Evolutionary conservation across 306 rosid species (phyloP), one percentile per base, ranked within the genome.

Genomic region (Calophaca sinica): DNA sequence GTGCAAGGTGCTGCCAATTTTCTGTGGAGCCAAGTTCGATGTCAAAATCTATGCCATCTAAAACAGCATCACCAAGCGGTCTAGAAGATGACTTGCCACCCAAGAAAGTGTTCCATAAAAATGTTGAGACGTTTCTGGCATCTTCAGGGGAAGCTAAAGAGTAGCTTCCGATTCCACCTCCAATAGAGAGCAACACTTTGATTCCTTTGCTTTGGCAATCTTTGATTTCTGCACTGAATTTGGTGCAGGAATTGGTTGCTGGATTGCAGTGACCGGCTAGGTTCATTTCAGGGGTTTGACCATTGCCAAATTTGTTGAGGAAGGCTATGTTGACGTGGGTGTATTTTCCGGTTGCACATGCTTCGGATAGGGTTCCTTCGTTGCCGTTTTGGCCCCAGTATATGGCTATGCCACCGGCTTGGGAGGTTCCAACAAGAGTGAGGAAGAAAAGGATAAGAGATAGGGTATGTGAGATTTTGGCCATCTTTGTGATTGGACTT

Each of bases 31-130:
- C 98, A 2, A 75, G 85, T 52, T 92, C 94, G 3, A 93, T 93
- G 80, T 87, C 91, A 7, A 93, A 90, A 35, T 92, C 98, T 13
- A 93, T 45, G 4, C 96, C 96, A 9, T 93, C 96, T 58, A 93
- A 77, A 26, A 86, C 79, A 1, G 96, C 96, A 10, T 85, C 70
- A 0, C 96, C 96, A 7, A 93, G 45, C 0, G 98, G 98, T 28
- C 93, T 79, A 0, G 88, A 54, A 1, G 89, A 28, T 28, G 97
- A 86, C 20, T 44, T 77, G 9, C 93, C 96, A 3, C 90, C 93
- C 64, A 90, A 86, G 91, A 89, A 93, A 83, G 87, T 81, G 81
- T 85, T 84, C 89, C 89, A 90, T 10, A 93, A 36, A 54, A 76
- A 87, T 0, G 6, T 48, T 0, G 90, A 89, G 0, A 90, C 87